A percentile compares a stretch with the other conserved stretches of the same genome.
Evolutionary conservation across 805 yeast genomes (phyloP).

Genomic region (Hanseniaspora hatyaiensis): DNA sequence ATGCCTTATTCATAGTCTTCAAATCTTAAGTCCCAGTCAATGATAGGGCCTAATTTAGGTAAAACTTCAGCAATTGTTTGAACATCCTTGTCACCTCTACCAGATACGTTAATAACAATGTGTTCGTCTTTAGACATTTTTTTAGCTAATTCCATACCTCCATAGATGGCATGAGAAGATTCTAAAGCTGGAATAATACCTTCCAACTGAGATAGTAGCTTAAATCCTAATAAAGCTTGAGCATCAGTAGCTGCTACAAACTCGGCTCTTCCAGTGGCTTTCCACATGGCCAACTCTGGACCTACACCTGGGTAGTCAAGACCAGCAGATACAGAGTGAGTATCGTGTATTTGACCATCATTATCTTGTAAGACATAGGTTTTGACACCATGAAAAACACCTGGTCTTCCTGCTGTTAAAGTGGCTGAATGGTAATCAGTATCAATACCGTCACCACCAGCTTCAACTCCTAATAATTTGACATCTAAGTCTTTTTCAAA

Average conservation of each 20-base stretch:
- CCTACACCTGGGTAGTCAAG: slow-evolving; percentile 99
- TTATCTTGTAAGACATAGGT: slow-evolving; percentile 81
- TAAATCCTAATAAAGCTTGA: slow-evolving; percentile 87
- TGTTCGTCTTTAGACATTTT: slow-evolving; percentile 67
- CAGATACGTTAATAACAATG: slow-evolving; percentile 80
- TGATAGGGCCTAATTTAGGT: slow-evolving; percentile 79
- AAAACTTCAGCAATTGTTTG: slow-evolving; percentile 92
- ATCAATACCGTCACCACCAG: slow-evolving; percentile 95
- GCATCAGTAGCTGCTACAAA: slow-evolving; percentile 90
- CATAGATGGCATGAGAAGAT: slow-evolving; percentile 90
- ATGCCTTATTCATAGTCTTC: slow-evolving; percentile 33
- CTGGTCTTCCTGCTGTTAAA: slow-evolving; percentile 85
- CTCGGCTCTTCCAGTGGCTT: slow-evolving; percentile 80
- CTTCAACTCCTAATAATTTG: slow-evolving; percentile 84
- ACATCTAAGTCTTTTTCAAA: slow-evolving; percentile 74
- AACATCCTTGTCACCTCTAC: slow-evolving; percentile 98
- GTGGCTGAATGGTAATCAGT: slow-evolving; percentile 90
- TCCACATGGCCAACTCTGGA: slow-evolving; percentile 94
- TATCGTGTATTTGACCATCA: slow-evolving; percentile 95
- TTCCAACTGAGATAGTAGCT: slow-evolving; percentile 76
- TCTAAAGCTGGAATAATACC: slow-evolving; percentile 98
- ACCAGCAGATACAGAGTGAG: slow-evolving; percentile 97
- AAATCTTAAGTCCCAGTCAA: slow-evolving; percentile 94
- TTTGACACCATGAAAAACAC: slow-evolving; percentile 96
- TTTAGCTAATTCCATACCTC: slow-evolving; percentile 81